A percentile compares a stretch with the other conserved stretches of the same genome.
phyloP scores from a whole-genome alignment of 805 yeast genomes.

The Clavispora santaluciae region DNA sequence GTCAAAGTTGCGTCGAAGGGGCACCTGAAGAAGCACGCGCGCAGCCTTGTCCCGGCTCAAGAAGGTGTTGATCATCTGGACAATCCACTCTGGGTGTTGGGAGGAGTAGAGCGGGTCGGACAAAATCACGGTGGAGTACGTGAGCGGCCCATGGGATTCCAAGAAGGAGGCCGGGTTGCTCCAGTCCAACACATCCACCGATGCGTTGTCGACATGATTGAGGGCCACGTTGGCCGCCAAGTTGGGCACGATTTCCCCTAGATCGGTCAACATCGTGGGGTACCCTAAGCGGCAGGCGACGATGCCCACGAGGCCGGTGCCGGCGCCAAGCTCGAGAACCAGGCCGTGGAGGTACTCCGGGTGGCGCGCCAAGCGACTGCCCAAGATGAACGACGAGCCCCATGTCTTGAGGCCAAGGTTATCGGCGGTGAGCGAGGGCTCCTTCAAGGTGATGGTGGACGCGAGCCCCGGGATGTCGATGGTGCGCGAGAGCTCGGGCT shows the following conservation, averaged over 20 bases:
- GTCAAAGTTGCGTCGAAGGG: constrained; percentile 64
- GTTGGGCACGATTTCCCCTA: constrained; percentile 72
- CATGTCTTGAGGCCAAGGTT: constrained; percentile 90
- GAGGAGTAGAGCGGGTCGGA: constrained; percentile 90
- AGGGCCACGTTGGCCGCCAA: constrained; percentile 50
- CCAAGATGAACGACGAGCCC: constrained; percentile 82
- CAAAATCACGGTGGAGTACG: constrained; percentile 58
- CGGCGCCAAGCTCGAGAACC: constrained; percentile 83
- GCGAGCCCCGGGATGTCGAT: constrained; percentile 31
- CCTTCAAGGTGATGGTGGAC: constrained; percentile 44
- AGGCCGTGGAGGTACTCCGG: constrained; percentile 18
- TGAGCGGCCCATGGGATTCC: constrained; percentile 17
- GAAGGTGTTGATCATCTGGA: constrained; percentile 51
- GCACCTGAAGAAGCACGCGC: constrained; percentile 66
- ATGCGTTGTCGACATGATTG: constrained; percentile 38
- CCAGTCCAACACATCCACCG: constrained; percentile 73
- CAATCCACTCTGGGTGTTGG: constrained; percentile 73
- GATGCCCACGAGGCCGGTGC: constrained; percentile 90
- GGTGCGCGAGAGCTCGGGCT: constrained; percentile 62
- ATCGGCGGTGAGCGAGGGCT: constrained; percentile 85
- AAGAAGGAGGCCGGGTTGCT: constrained; percentile 44
- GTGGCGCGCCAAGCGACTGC: constrained; percentile 43
- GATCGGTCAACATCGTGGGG: constrained; percentile 60
- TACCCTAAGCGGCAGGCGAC: constrained; percentile 52
- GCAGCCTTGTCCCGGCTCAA: constrained; percentile 30